Percentiles rank a stretch among this genome's conserved stretches.
These are phyloP conservation scores for Alternaria sp. DNA, from an alignment of 2,329 filamentous ascomycete genomes.

Conservation along the genomic window DNA sequence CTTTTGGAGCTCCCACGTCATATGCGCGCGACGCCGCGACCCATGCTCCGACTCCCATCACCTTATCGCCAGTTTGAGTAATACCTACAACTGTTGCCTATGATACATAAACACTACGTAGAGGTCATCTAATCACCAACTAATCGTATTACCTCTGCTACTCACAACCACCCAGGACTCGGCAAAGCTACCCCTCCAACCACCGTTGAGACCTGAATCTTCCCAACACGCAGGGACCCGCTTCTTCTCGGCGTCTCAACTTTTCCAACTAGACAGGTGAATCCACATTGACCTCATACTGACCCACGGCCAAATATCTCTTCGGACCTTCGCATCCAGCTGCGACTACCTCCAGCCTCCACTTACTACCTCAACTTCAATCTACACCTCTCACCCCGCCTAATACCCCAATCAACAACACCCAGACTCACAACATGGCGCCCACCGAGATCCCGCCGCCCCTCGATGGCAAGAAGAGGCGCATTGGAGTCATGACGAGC, in stretches of 20 bases:
- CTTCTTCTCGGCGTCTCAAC: conserved; percentile 20
- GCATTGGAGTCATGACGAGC: conserved; percentile 91
- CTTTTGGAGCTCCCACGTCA: conserved; percentile 25
- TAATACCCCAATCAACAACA: conserved; percentile 4
- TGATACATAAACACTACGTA: neutral
- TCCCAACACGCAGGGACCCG: conserved; percentile 32
- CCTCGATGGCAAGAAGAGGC: conserved; percentile 60
- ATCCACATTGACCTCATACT: conserved; percentile 36
- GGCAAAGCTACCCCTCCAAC: conserved; percentile 20
- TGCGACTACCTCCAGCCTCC: conserved; percentile 10
- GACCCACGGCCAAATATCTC: conserved; percentile 22
- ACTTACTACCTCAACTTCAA: conserved; percentile 5
- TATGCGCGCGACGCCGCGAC: conserved; percentile 6
- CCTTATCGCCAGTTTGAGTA: conserved; percentile 13
- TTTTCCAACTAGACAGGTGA: conserved; percentile 20
- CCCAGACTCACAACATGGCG: conserved; percentile 29
- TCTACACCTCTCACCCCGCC: conserved; percentile 4
- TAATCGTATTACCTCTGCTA: neutral
- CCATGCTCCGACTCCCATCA: conserved; percentile 7
- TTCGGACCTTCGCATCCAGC: conserved; percentile 5
- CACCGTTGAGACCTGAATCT: conserved; percentile 15
- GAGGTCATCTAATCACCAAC: neutral
- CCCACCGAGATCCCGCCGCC: conserved; percentile 41
- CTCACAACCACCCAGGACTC: neutral
- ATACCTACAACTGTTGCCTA: neutral